Conservation (phyloP, 106 monocot species). For the Dioscorea alata region DNA sequence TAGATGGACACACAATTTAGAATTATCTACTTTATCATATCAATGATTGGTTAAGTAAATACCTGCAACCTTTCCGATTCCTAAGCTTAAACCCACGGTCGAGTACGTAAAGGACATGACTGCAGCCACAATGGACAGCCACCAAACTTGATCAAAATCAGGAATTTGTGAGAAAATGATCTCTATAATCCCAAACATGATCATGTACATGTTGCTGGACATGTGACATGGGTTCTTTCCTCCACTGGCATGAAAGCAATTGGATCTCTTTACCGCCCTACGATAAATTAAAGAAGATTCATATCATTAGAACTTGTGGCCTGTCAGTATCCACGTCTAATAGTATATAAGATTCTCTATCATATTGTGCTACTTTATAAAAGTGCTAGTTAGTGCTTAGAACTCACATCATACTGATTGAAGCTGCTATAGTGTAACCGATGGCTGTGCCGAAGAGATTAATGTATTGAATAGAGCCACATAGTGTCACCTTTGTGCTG, state of each 20-base stretch:
- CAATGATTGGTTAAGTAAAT: background rate
- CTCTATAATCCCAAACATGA: constrained; percentile 54
- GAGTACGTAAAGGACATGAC: constrained; percentile 81
- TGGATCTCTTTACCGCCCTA: constrained; percentile 62
- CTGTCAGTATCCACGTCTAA: too few species aligned
- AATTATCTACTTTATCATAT: background rate
- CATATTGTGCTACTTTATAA: background rate
- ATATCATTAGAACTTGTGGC: too few species aligned
- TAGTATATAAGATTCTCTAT: too few species aligned
- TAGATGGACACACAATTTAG: background rate
- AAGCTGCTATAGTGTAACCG: constrained; percentile 69
- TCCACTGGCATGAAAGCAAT: constrained; percentile 48
- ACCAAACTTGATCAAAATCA: constrained; percentile 64
- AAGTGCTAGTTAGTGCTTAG: background rate
- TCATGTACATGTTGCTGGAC: constrained; percentile 58
- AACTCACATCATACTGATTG: constrained; percentile 67
- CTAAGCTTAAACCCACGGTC: constrained; percentile 44
- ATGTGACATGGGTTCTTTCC: constrained; percentile 32
- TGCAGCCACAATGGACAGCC: constrained; percentile 73
- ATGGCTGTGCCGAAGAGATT: constrained; percentile 53
- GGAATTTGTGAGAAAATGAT: constrained; percentile 63
- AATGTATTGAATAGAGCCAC: constrained; percentile 55
- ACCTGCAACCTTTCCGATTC: constrained; percentile 51
- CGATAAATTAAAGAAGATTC: background rate
- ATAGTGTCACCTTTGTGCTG: constrained; percentile 43